Percentiles rank a stretch among this genome's conserved stretches.
Conservation (phyloP, 306 rosid species). For the Gillenia trifoliata region DNA sequence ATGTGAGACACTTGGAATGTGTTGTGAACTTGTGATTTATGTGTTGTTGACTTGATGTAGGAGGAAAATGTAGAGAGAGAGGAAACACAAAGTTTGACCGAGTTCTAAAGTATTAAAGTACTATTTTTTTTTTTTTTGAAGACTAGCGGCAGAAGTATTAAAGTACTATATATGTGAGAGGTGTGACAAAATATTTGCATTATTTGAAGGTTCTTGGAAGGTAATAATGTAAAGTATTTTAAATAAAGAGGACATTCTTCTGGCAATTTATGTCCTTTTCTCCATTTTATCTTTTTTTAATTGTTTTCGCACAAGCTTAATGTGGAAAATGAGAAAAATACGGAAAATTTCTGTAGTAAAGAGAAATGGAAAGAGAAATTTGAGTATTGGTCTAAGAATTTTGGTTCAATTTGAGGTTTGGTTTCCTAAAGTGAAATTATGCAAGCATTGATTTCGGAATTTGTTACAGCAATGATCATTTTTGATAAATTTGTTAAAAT, state of each 20-base stretch:
- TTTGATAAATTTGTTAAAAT: neutral
- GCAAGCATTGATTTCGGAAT: too few relatives aligned
- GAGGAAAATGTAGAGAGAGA: neutral
- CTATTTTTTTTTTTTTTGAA: too few relatives aligned
- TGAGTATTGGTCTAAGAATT: too few relatives aligned
- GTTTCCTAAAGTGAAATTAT: too few relatives aligned
- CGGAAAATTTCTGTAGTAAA: neutral
- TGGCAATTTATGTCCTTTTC: neutral
- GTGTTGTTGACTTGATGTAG: neutral
- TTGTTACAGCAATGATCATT: too few relatives aligned
- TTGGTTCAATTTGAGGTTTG: too few relatives aligned
- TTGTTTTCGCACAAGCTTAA: neutral
- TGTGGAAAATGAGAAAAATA: neutral
- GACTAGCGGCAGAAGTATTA: too few relatives aligned
- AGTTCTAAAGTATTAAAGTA: neutral
- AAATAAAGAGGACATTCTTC: too few relatives aligned
- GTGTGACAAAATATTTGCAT: neutral
- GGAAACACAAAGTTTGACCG: constrained; percentile 15
- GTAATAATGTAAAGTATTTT: too few relatives aligned
- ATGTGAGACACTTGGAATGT: neutral
- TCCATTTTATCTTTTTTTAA: neutral
- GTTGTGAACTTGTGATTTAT: neutral
- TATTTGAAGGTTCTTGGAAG: neutral
- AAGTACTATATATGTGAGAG: too few relatives aligned
- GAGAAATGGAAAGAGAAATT: too few relatives aligned